Evolutionary conservation across 495 filamentous ascomycete genomes (phyloP), one percentile per base, ranked within the genome.

Genomic region (Halenospora varia): DNA sequence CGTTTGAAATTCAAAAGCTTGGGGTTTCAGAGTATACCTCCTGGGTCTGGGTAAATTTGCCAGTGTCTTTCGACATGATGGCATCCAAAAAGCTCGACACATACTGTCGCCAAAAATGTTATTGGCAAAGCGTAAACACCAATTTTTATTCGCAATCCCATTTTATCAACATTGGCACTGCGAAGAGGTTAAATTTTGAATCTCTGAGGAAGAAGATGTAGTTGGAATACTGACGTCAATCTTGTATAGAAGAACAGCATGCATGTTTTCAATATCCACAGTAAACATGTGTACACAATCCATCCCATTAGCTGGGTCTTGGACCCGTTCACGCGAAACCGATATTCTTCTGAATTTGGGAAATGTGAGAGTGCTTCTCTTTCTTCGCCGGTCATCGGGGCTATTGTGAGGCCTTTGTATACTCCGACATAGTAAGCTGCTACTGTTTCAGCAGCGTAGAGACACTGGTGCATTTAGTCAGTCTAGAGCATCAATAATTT

Each of bases 11-110:
- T 35, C 4, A 35, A 13, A 35, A 53, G 19, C 19, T 9, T 35
- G 22, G 2, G 19, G 20, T 9, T n/a, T 9, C n/a, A 46, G 19
- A n/a, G 66, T 74, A 18, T 56, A 78, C 75, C 76, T 15, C 78
- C 77, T 11, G 78, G 78, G 42, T 80, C 53, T 3, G 78, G 78
- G 56, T 75, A 51, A 20, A 80, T 80, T 61, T 82, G 77, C 75
- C 76, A 82, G 46, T 77, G 75, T 48, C 75, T 77, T 25, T 71
- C 50, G 56, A 78, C 67, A 2, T 77, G 77, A 46, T 65, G 68
- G 55, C 75, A 76, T 10, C 77, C 74, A 13, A 77, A 69, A 8
- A 79, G 69, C 55, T 76, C 75, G 1, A 71, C 73, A 25, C 68
- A 68, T 40, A 77, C 60, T 15, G 75, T 74, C 2, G 69, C 70